These are phyloP conservation scores for Acacia pycnantha DNA, from an alignment of 331 rosid genomes.

Conservation along the genomic window DNA sequence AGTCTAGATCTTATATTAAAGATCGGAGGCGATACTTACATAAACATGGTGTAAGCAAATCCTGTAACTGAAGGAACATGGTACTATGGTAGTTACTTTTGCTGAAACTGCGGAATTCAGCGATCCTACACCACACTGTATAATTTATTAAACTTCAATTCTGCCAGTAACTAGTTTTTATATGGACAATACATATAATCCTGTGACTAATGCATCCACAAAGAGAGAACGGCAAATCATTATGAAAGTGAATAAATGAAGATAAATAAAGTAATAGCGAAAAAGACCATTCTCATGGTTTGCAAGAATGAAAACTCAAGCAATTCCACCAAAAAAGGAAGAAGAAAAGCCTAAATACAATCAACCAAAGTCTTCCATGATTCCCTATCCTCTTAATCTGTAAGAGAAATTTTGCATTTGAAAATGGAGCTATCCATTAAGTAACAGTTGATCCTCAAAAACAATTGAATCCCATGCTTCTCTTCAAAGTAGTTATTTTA, in stretches of 20 bases:
- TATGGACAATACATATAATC: neutral
- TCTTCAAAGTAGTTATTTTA: constrained; percentile 52
- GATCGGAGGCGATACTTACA: neutral
- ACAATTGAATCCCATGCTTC: constrained; percentile 48
- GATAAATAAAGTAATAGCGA: neutral
- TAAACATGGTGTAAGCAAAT: neutral
- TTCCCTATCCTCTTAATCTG: constrained; percentile 42
- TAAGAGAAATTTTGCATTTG: constrained; percentile 45
- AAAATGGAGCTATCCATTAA: constrained; percentile 51
- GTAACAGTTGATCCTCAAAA: constrained; percentile 45
- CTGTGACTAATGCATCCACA: neutral
- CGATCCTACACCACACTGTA: neutral
- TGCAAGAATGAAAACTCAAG: constrained; percentile 1
- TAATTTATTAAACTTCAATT: neutral
- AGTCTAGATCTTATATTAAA: too few relatives aligned
- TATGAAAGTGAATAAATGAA: constrained; percentile 1
- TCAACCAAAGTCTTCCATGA: neutral
- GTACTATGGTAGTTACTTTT: constrained; percentile 5
- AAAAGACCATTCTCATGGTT: constrained; percentile 3
- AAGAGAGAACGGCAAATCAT: neutral
- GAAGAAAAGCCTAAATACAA: neutral
- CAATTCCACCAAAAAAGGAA: neutral
- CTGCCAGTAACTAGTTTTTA: neutral
- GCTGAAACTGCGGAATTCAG: neutral
- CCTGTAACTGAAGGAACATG: neutral